These are phyloP conservation scores for Aspergillus diversus DNA, from an alignment of 495 filamentous ascomycete genomes.

Conservation along the genomic window DNA sequence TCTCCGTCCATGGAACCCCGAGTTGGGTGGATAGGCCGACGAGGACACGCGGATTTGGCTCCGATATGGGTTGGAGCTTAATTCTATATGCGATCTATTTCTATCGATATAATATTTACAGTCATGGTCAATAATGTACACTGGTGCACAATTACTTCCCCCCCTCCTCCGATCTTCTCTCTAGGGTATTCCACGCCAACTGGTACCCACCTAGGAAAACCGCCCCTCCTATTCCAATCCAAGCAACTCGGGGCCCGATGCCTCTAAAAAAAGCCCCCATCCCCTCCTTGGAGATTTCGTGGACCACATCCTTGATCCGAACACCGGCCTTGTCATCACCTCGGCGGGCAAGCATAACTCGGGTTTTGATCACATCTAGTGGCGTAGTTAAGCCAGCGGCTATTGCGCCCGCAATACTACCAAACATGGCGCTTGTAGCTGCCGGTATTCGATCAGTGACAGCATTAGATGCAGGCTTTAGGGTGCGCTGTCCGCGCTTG, in stretches of 20 bases:
- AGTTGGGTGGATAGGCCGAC: not conserved
- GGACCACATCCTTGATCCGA: conserved; percentile 60
- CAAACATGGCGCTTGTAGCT: conserved; percentile 82
- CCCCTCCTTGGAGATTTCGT: conserved; percentile 71
- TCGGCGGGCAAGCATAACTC: conserved; percentile 81
- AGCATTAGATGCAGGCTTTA: conserved; percentile 6
- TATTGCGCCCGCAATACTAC: conserved; percentile 79
- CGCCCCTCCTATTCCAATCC: conserved; percentile 92
- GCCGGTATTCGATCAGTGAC: conserved; percentile 56
- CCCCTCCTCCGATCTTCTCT: conserved; percentile 34
- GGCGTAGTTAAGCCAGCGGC: conserved; percentile 91
- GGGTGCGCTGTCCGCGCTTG: conserved; percentile 34
- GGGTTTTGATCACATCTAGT: conserved; percentile 93
- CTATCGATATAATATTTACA: conserved; percentile 2
- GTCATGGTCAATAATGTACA: conserved; percentile 12
- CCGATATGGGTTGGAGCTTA: not conserved
- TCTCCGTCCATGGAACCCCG: too few species aligned
- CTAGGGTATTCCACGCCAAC: conserved; percentile 77
- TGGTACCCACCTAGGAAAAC: conserved; percentile 97
- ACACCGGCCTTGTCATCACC: conserved; percentile 50
- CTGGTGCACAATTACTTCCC: conserved; percentile 17
- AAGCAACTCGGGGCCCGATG: conserved; percentile 84
- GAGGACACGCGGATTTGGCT: not conserved
- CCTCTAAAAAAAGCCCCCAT: conserved; percentile 82
- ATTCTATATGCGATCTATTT: conserved; percentile 8